phyloP scores from a whole-genome alignment of 768 basidiomycete species.

The Agrocybe praecox region DNA sequence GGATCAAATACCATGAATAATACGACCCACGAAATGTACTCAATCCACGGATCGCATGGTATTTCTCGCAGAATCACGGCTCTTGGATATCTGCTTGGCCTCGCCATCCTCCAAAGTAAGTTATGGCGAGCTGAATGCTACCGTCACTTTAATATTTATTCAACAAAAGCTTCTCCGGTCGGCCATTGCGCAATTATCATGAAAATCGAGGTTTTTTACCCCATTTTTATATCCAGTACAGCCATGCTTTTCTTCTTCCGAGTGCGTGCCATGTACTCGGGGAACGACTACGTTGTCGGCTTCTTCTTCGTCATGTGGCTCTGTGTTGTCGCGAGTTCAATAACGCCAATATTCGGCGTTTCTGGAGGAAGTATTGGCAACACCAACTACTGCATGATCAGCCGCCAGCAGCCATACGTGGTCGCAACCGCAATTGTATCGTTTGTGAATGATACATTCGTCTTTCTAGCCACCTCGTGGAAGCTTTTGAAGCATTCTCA shows the following conservation, averaged over 20 bases:
- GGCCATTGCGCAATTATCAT: conserved; percentile 11
- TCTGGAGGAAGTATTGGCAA: conserved; percentile 18
- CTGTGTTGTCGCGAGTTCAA: conserved; percentile 20
- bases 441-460: conserved; percentile 28
- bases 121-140: neutral
- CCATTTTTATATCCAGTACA: conserved; percentile 17
- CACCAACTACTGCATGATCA: conserved; percentile 24
- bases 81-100: conserved; percentile 9
- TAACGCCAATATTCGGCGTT: conserved; percentile 24
- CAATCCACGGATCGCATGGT: no score
- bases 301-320: conserved; percentile 33
- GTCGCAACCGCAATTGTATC: conserved; percentile 18
- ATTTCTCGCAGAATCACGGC: conserved; percentile 1
- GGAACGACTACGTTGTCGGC: conserved; percentile 14
- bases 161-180: conserved; percentile 14
- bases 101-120: conserved; percentile 13
- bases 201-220: conserved; percentile 10
- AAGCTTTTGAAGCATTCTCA: conserved; percentile 19
- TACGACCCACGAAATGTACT: no score
- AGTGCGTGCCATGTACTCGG: conserved; percentile 22
- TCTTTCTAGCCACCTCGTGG: conserved; percentile 33
- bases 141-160: neutral
- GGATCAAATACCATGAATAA: neutral
- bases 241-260: conserved; percentile 30
- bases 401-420: conserved; percentile 13